Evolutionary conservation across 208 protist genomes (phyloP), one percentile per base, ranked within the genome.

Genomic region (Trypanosoma vivax): DNA sequence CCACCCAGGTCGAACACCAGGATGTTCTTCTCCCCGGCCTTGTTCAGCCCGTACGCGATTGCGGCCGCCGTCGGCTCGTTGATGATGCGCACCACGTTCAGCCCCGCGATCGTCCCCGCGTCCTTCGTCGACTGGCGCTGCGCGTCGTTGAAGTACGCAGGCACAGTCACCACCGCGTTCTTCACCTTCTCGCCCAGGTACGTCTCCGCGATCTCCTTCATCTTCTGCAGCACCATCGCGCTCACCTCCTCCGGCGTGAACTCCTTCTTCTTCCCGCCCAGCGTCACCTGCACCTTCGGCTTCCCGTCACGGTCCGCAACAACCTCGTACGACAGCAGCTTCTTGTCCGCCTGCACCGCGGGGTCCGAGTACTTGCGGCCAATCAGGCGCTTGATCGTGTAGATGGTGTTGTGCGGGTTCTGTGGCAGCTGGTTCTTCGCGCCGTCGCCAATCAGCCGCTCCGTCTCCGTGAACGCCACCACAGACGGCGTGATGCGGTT

Each of bases 301-400:
- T 97, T 92, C 18, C 74, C 78, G 48, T 81, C 65, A 54, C 80
- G 69, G 50, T 82, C 65, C 16, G 52, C 13, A 73, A 97, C 68
- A 10, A 99, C 69, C 41, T 90, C 76, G 73, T 92, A 99, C 18
- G 96, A 96, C 51, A 92, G 89, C n/a, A 96, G 70, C 75, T 97
- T 97, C 53, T 92, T 81, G 71, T 99, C 97, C 38, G 56, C 48
- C 79, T 99, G 96, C 16, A 99, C 90, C 14, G 64, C 68, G 19
- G 50, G 27, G 43, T 98, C 95, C 9, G 41, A 52, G 75, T 87
- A 98, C 66, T 83, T 70, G 49, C 90, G 82, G 42, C 95, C 95
- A 40, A 98, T 97, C 9, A 98, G 70, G 37, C 95, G 79, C 67
- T 97, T 97, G 55, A 90, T 90, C 50, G 96, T 84, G 72, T 90